phyloP scores from a whole-genome alignment of 1,139 yeast genomes.

The Pichia sp. region DNA sequence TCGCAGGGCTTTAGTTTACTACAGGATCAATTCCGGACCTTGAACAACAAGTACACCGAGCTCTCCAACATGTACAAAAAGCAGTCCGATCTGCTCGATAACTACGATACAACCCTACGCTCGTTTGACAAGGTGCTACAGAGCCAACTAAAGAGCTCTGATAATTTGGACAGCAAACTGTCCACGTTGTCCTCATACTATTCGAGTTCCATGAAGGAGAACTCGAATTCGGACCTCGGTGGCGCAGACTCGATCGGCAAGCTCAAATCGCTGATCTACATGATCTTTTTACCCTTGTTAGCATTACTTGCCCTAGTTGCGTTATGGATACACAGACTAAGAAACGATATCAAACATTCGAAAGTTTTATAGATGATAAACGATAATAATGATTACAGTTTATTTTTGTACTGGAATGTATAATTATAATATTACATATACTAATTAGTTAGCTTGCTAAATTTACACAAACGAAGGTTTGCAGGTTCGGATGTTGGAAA shows the following conservation, averaged over 20 bases:
- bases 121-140: slow-evolving; percentile 23
- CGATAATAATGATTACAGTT: background rate
- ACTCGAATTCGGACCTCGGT: background rate
- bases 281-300: slow-evolving; percentile 40
- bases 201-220: slow-evolving; percentile 1
- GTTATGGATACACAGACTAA: slow-evolving; percentile 42
- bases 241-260: slow-evolving; percentile 4
- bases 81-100: slow-evolving; percentile 24
- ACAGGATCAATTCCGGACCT: slow-evolving; percentile 16
- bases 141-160: slow-evolving; percentile 24
- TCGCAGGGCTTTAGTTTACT: slow-evolving; percentile 18
- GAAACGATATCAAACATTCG: slow-evolving; percentile 53
- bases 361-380: slow-evolving; percentile 38
- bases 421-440: background rate
- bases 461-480: slow-evolving; percentile 38
- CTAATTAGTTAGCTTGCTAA: too few relatives aligned
- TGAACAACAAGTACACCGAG: slow-evolving; percentile 21
- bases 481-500: slow-evolving; percentile 38
- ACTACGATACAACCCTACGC: slow-evolving; percentile 22
- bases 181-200: slow-evolving; percentile 18
- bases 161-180: slow-evolving; percentile 21
- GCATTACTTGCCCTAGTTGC: slow-evolving; percentile 38
- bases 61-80: slow-evolving; percentile 17
- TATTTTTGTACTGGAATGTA: background rate
- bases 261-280: slow-evolving; percentile 17